Evolutionary conservation across 768 basidiomycete genomes (phyloP), one percentile per base, ranked within the genome.

Genomic region (Macrolepiota albuminosa): DNA sequence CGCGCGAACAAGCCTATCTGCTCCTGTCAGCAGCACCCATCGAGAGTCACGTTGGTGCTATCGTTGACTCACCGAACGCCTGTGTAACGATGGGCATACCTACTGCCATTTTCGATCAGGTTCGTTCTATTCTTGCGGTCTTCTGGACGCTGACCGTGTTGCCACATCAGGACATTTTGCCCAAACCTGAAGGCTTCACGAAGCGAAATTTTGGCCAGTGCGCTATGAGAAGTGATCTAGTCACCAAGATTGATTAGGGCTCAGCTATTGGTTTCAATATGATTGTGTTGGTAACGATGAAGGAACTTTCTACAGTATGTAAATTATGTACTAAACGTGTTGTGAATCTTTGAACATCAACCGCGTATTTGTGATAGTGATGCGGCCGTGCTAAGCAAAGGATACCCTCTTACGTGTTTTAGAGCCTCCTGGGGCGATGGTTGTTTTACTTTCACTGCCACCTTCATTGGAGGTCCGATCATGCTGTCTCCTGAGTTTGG

Each of bases 21-120:
- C 72, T 88, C n/a, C 75, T 88, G 33, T 81, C 83, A 1, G 86
- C 85, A 0, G 86, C 86, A 4, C 86, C 86, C 0, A 70, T 87
- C 33, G 86, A 88, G 65, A 81, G 80, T 42, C 84, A 86, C 61
- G 77, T 86, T 57, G 84, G 81, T n/a, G 84, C 85, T 5, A 61
- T 90, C 34, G 88, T 89, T 47, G 87, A 89, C 69, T 87, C 86
- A 4, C 88, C 89, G 2, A 91, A 91, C 64, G 88, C 89, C 2
- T 89, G 88, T 64, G 87, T 90, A 6, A 89, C 88, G 0, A 72
- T 92, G 24, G 88, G 81, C 0, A 76, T 92, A 4, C 89, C 89
- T 4, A 78, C 86, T n/a, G 88, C 83, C 3, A 92, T 92, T 60
- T 92, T 92, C 66, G 85, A 89, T 45, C 78, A 84, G 65, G 87